Conservation (phyloP, 192 early-diverging fungal species). For the Umbelopsis vinacea region DNA sequence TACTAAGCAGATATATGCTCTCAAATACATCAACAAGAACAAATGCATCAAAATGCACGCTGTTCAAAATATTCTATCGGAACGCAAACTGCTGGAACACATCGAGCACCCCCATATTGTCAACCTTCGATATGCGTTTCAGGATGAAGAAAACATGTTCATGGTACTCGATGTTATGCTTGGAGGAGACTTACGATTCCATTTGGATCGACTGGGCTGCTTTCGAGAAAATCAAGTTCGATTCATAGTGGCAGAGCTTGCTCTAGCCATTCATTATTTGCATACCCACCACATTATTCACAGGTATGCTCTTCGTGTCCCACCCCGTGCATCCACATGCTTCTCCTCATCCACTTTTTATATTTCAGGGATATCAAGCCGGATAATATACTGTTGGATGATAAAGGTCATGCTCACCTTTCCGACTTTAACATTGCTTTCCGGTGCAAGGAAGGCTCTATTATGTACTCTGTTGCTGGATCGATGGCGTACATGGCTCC, state of each 20-base stretch:
- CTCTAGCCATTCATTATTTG: conserved; percentile 80
- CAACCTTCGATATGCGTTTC: conserved; percentile 88
- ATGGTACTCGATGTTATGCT: conserved; percentile 92
- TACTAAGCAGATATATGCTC: conserved; percentile 71
- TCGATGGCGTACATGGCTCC: conserved; percentile 90
- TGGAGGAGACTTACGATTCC: conserved; percentile 86
- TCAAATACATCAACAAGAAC: conserved; percentile 89
- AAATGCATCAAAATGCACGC: conserved; percentile 86
- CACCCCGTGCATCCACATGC: neutral
- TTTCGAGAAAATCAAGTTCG: conserved; percentile 80
- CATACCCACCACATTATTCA: conserved; percentile 87
- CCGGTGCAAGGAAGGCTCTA: conserved; percentile 58
- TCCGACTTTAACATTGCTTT: conserved; percentile 98
- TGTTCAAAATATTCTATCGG: conserved; percentile 80
- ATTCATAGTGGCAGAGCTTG: conserved; percentile 89
- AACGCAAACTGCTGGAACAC: conserved; percentile 77
- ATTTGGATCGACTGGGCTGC: conserved; percentile 67
- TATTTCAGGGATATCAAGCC: conserved; percentile 85
- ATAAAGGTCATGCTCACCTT: conserved; percentile 85
- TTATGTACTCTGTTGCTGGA: conserved; percentile 73
- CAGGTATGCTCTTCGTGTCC: conserved; percentile 44
- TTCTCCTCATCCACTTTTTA: neutral
- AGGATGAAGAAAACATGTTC: conserved; percentile 87
- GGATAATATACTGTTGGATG: conserved; percentile 83
- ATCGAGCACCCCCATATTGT: conserved; percentile 70